phyloP scores from a whole-genome alignment of 768 basidiomycete species.

The Tricholomella constricta region DNA sequence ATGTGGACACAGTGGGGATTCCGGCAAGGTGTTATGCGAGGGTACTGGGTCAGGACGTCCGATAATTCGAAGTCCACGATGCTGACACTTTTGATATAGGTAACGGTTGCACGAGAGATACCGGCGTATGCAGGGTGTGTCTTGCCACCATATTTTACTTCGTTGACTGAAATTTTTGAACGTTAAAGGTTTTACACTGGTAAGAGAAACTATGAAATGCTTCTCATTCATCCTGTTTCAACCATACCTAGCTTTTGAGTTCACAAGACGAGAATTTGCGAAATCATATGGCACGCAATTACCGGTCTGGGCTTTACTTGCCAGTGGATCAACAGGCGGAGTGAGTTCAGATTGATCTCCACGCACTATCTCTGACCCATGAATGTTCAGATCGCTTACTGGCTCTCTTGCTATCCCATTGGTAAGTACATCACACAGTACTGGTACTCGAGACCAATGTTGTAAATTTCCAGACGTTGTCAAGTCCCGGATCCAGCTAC shows the following conservation, averaged over 20 bases:
- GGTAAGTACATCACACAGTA: slow-evolving; percentile 39
- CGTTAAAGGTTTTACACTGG: slow-evolving; percentile 66
- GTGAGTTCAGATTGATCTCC: slow-evolving; percentile 44
- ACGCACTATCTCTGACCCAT: not conserved
- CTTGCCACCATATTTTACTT: not conserved
- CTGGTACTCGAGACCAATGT: not conserved
- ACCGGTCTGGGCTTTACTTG: slow-evolving; percentile 84
- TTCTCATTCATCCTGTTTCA: not conserved
- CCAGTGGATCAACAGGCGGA: slow-evolving; percentile 82
- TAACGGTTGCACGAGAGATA: slow-evolving; percentile 90
- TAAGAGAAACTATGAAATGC: slow-evolving; percentile 20
- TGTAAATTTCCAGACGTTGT: slow-evolving; percentile 64
- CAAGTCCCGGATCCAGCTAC: slow-evolving; percentile 88
- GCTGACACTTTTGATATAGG: slow-evolving; percentile 39
- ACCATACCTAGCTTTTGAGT: slow-evolving; percentile 72
- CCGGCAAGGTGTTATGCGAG: slow-evolving; percentile 88
- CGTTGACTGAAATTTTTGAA: too few species aligned
- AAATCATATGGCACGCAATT: slow-evolving; percentile 63
- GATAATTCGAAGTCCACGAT: not conserved
- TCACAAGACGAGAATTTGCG: slow-evolving; percentile 76
- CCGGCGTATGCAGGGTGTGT: slow-evolving; percentile 92
- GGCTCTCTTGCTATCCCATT: slow-evolving; percentile 91
- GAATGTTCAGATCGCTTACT: slow-evolving; percentile 71
- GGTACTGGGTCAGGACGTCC: slow-evolving; percentile 77
- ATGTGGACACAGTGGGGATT: slow-evolving; percentile 92